Evolutionary conservation across 176 grass and related monocot species (phyloP).

Genomic region (Zoysia japonica): DNA sequence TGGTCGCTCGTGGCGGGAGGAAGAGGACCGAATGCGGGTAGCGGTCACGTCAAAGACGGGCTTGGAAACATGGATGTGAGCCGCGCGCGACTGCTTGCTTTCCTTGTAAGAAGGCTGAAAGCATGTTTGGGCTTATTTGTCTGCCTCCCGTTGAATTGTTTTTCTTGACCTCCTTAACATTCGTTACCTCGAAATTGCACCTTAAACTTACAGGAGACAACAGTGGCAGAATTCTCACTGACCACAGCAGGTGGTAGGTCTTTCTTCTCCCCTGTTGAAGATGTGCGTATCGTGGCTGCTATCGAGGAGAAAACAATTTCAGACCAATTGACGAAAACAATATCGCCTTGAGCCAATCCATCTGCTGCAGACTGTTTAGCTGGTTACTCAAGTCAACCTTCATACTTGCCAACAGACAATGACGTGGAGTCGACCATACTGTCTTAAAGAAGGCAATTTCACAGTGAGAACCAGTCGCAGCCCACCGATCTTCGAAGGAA

Average conservation of each 20-base stretch:
- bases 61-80: too few species aligned
- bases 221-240: not conserved
- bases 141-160: too few species aligned
- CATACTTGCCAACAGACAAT: not conserved
- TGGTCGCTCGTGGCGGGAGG: too few species aligned
- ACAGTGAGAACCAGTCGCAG: not conserved
- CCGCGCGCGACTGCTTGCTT: too few species aligned
- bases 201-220: not conserved
- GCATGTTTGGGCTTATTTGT: too few species aligned
- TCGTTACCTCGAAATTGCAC: conserved; percentile 1
- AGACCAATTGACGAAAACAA: not conserved
- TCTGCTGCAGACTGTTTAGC: not conserved
- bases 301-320: not conserved
- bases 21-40: too few species aligned
- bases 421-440: not conserved
- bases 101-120: too few species aligned
- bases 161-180: not conserved
- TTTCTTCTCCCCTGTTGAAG: conserved; percentile 4
- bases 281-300: not conserved
- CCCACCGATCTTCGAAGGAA: not conserved
- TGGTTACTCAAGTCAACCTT: not conserved
- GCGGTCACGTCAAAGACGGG: too few species aligned
- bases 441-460: conserved; percentile 4
- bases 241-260: not conserved
- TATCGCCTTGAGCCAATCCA: not conserved